phyloP scores from a whole-genome alignment of 345 rosid genomes.

The Cardamine occulta region DNA sequence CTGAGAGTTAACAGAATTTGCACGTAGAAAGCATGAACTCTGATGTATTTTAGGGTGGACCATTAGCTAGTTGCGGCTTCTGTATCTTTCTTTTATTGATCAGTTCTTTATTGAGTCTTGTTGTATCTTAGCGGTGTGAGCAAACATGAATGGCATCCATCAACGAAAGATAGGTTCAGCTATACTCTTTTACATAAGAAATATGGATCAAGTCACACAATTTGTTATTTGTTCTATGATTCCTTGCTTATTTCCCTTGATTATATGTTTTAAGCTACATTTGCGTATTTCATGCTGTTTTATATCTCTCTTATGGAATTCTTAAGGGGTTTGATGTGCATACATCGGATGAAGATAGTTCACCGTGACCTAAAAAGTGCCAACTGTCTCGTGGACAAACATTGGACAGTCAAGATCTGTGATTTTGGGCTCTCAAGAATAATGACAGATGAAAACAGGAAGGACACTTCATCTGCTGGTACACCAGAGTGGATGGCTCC shows the following conservation, averaged over 20 bases:
- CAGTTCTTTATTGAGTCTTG: neutral
- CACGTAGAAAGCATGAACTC: constrained; percentile 7
- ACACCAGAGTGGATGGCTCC: constrained; percentile 99
- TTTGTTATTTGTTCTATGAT: constrained; percentile 6
- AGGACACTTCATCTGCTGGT: constrained; percentile 91
- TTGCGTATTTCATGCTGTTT: constrained; percentile 12
- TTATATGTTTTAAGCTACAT: constrained; percentile 15
- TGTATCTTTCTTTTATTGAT: neutral
- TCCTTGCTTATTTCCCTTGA: neutral
- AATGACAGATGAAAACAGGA: constrained; percentile 68
- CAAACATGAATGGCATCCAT: constrained; percentile 11
- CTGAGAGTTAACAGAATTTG: constrained; percentile 3
- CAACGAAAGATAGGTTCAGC: neutral
- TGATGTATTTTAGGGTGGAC: constrained; percentile 1
- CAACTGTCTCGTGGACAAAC: constrained; percentile 95
- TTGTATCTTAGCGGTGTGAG: constrained; percentile 13
- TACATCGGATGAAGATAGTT: constrained; percentile 94
- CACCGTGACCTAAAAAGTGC: constrained; percentile 90
- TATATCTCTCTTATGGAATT: constrained; percentile 15
- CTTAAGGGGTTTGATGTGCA: constrained; percentile 96
- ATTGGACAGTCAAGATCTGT: constrained; percentile 90
- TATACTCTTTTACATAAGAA: constrained; percentile 18
- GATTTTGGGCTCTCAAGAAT: constrained; percentile 98
- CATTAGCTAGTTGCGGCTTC: constrained; percentile 4
- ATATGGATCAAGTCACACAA: neutral